These are phyloP conservation scores for Volvox africanus DNA, from an alignment of 139 green algal species.

Conservation along the genomic window DNA sequence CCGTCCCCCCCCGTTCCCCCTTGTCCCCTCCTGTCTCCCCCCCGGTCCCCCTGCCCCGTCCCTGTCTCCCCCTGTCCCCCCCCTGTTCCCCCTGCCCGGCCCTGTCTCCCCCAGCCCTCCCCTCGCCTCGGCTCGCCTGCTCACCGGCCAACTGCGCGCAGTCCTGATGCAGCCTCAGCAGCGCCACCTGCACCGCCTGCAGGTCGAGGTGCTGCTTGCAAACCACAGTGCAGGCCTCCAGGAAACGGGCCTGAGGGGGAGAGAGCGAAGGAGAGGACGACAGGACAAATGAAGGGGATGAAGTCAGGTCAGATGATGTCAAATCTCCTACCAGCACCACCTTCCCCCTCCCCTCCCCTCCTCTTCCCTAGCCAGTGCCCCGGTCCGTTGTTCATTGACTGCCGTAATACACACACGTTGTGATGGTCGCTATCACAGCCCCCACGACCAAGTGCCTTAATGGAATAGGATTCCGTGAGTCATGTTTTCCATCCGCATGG, in stretches of 20 bases:
- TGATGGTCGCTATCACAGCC: too few species aligned
- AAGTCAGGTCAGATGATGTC: not conserved
- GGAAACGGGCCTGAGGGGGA: constrained; percentile 31
- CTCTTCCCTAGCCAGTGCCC: not conserved
- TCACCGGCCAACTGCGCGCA: constrained; percentile 36
- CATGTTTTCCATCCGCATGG: too few species aligned
- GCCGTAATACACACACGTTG: too few species aligned
- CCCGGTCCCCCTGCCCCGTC: not conserved
- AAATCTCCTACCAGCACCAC: not conserved
- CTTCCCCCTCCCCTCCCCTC: not conserved
- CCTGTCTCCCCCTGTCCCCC: not conserved
- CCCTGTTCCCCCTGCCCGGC: too few species aligned
- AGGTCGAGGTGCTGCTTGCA: constrained; percentile 54
- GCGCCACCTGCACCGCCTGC: constrained; percentile 60
- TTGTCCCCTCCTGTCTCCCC: too few species aligned
- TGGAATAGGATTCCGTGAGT: too few species aligned
- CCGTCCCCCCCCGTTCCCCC: too few species aligned
- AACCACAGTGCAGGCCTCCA: constrained; percentile 41
- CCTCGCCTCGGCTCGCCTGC: too few species aligned
- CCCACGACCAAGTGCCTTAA: too few species aligned
- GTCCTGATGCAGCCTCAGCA: constrained; percentile 54
- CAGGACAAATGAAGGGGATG: not conserved
- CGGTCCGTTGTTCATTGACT: too few species aligned
- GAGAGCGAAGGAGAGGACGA: not conserved
- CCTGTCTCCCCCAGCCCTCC: not conserved